A percentile compares a stretch with the other conserved stretches of the same genome.
phyloP scores from a whole-genome alignment of 164 flowering plant genomes.

The Buxus sempervirens region DNA sequence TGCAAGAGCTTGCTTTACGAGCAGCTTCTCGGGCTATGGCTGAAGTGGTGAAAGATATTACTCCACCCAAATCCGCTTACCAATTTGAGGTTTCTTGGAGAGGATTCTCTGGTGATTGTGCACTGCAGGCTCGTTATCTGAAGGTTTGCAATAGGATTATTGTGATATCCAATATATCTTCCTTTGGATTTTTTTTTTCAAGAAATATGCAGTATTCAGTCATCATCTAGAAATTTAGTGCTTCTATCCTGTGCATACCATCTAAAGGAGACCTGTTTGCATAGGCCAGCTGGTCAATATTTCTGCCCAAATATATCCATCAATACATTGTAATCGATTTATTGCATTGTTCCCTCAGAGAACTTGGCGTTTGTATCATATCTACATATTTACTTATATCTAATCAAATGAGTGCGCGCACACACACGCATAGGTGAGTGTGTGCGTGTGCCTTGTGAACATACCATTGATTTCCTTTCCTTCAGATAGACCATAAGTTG shows the following conservation, averaged over 20 bases:
- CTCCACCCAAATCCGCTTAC: slow-evolving; percentile 81
- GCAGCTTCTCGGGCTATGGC: slow-evolving; percentile 70
- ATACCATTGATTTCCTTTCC: too few relatives aligned
- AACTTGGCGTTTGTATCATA: too few relatives aligned
- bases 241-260: not conserved
- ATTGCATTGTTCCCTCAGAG: too few relatives aligned
- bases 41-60: slow-evolving; percentile 64
- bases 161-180: not conserved
- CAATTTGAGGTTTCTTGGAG: slow-evolving; percentile 91
- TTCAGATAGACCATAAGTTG: too few relatives aligned
- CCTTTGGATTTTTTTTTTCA: not conserved
- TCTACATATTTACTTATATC: too few relatives aligned
- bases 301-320: too few relatives aligned
- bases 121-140: slow-evolving; percentile 58
- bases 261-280: too few relatives aligned
- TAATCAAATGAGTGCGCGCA: too few relatives aligned
- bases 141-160: slow-evolving; percentile 50
- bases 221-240: not conserved
- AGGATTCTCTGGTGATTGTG: slow-evolving; percentile 66
- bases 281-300: too few relatives aligned
- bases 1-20: slow-evolving; percentile 86
- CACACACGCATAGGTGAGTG: too few relatives aligned
- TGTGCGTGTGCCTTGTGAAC: too few relatives aligned
- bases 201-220: not conserved
- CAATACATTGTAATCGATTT: too few relatives aligned